These are phyloP conservation scores for Linnemannia zychae DNA, from an alignment of 192 early-diverging fungal genomes.

Conservation along the genomic window DNA sequence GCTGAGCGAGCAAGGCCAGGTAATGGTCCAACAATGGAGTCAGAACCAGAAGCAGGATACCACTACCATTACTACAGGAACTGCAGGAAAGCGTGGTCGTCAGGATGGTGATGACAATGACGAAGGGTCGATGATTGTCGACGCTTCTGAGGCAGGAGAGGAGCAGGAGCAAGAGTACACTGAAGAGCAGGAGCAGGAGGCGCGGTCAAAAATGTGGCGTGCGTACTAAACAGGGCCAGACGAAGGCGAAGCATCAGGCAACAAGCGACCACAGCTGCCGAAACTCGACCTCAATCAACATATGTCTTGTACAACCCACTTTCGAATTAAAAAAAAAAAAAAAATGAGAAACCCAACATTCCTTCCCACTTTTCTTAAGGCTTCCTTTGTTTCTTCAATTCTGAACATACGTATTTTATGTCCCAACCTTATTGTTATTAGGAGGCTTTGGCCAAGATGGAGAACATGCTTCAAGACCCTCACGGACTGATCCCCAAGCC, in stretches of 20 bases:
- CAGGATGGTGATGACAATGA: neutral
- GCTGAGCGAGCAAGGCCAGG: slow-evolving; percentile 55
- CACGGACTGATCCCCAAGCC: slow-evolving; percentile 20
- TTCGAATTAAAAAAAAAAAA: neutral
- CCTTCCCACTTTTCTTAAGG: neutral
- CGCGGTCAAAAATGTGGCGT: slow-evolving; percentile 52
- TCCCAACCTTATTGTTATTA: slow-evolving; percentile 2
- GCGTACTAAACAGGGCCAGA: slow-evolving; percentile 14
- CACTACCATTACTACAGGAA: neutral
- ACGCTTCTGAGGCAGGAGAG: neutral
- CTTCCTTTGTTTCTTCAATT: slow-evolving; percentile 7
- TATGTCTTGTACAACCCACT: neutral
- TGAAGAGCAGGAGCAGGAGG: slow-evolving; percentile 44
- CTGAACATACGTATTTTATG: neutral
- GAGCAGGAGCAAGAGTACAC: slow-evolving; percentile 25
- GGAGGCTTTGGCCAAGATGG: slow-evolving; percentile 43
- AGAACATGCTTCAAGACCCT: slow-evolving; percentile 43
- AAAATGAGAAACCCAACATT: neutral
- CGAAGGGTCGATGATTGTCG: slow-evolving; percentile 9
- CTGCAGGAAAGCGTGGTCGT: slow-evolving; percentile 17
- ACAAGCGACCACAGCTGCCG: neutral
- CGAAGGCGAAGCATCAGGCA: neutral
- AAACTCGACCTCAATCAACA: neutral
- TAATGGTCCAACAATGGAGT: slow-evolving; percentile 41
- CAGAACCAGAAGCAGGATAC: slow-evolving; percentile 13